These are phyloP conservation scores for Kodamaea laetipori DNA, from an alignment of 805 yeast genomes.

Conservation along the genomic window DNA sequence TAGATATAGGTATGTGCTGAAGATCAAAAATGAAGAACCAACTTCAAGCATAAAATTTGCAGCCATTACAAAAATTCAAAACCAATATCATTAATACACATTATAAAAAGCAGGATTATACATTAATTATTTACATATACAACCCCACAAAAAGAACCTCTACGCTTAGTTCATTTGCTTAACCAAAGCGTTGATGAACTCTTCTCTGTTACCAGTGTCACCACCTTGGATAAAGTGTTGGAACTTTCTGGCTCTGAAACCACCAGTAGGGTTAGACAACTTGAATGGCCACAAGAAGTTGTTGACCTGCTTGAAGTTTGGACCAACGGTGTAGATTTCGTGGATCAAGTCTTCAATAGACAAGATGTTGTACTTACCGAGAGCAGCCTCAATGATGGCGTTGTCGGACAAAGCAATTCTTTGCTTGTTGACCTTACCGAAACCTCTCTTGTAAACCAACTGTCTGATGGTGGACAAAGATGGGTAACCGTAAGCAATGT, in stretches of 20 bases:
- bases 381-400: slow-evolving; percentile 80
- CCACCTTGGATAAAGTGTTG: slow-evolving; percentile 97
- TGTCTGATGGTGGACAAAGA: slow-evolving; percentile 87
- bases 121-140: slow-evolving; percentile 11
- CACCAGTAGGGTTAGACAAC: slow-evolving; percentile 95
- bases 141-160: slow-evolving; percentile 9
- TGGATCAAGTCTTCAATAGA: slow-evolving; percentile 93
- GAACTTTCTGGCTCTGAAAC: slow-evolving; percentile 98
- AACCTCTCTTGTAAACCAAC: slow-evolving; percentile 96
- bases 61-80: not conserved
- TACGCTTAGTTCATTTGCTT: slow-evolving; percentile 81
- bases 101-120: slow-evolving; percentile 10
- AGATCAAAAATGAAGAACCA: too few relatives aligned
- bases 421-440: slow-evolving; percentile 96
- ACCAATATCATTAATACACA: slow-evolving; percentile 8
- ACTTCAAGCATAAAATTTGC: too few relatives aligned
- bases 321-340: slow-evolving; percentile 95
- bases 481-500: slow-evolving; percentile 98
- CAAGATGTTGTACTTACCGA: slow-evolving; percentile 91
- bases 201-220: slow-evolving; percentile 98
- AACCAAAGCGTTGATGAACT: slow-evolving; percentile 90
- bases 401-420: slow-evolving; percentile 89
- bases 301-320: slow-evolving; percentile 98
- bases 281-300: slow-evolving; percentile 98
- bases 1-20: too few relatives aligned